These are phyloP conservation scores for Kwoniella dendrophila DNA, from an alignment of 768 basidiomycete species.

Conservation along the genomic window DNA sequence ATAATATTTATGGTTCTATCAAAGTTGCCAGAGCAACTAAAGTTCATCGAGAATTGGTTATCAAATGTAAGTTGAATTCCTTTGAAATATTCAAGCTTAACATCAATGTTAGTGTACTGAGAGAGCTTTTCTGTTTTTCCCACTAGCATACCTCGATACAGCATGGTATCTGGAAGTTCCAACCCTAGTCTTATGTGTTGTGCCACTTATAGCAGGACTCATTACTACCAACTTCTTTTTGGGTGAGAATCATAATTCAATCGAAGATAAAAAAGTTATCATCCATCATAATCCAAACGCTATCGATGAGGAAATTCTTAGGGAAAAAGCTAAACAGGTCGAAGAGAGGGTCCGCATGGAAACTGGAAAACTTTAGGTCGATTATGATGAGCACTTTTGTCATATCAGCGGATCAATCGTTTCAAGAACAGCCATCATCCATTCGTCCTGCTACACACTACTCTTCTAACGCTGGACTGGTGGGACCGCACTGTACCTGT, in stretches of 20 bases:
- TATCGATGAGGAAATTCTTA: constrained; percentile 24
- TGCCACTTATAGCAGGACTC: constrained; percentile 47
- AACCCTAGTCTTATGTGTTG: constrained; percentile 47
- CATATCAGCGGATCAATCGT: too few relatives aligned
- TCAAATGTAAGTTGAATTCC: background rate
- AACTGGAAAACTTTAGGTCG: background rate
- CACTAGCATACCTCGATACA: constrained; percentile 6
- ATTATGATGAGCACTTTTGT: too few relatives aligned
- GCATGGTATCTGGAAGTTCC: constrained; percentile 9
- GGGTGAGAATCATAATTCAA: constrained; percentile 53
- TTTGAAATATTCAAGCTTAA: background rate
- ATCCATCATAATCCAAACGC: constrained; percentile 32
- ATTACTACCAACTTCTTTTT: constrained; percentile 53
- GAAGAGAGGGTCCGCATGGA: constrained; percentile 2
- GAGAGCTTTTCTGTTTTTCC: background rate
- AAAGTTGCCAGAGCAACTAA: background rate
- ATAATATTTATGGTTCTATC: constrained; percentile 10
- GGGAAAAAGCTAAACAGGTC: constrained; percentile 6
- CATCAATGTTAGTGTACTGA: background rate
- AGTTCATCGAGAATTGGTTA: background rate
- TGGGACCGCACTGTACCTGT: too few relatives aligned
- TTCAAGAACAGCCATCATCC: too few relatives aligned
- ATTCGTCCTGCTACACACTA: too few relatives aligned
- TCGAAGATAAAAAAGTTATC: constrained; percentile 44
- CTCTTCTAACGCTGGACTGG: too few relatives aligned